These are phyloP conservation scores for Conoideocrella luteorostrata DNA, from an alignment of 2,329 filamentous ascomycete genomes.

Conservation along the genomic window DNA sequence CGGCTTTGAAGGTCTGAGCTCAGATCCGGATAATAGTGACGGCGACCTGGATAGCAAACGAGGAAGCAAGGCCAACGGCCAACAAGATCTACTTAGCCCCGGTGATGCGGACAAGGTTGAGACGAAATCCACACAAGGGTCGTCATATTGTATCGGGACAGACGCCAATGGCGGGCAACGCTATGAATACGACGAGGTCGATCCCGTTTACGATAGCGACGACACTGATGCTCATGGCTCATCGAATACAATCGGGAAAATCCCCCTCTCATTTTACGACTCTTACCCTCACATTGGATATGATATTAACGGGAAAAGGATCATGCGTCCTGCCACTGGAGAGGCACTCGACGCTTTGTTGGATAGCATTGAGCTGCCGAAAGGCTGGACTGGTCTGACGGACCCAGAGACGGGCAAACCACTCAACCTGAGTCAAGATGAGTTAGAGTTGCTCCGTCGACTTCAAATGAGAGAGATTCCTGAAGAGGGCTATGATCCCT, in stretches of 20 bases:
- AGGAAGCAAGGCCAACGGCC: constrained; percentile 28
- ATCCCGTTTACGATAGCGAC: constrained; percentile 93
- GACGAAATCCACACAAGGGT: not conserved
- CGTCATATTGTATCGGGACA: constrained; percentile 45
- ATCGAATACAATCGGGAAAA: constrained; percentile 90
- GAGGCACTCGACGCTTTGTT: constrained; percentile 88
- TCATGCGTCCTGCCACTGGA: constrained; percentile 90
- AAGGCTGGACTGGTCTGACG: constrained; percentile 94
- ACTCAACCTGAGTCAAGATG: constrained; percentile 76
- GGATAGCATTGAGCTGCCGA: constrained; percentile 92
- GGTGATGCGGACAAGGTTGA: not conserved
- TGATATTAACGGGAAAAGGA: constrained; percentile 97
- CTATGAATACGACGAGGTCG: constrained; percentile 90
- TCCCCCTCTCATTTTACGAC: constrained; percentile 92
- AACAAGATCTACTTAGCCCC: not conserved
- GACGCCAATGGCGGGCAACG: constrained; percentile 88
- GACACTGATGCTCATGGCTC: constrained; percentile 77
- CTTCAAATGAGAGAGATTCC: constrained; percentile 85
- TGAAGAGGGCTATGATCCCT: constrained; percentile 85
- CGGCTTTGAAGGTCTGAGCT: constrained; percentile 9
- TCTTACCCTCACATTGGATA: constrained; percentile 98
- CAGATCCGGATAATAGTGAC: constrained; percentile 1
- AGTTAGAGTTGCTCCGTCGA: constrained; percentile 80
- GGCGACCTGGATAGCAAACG: constrained; percentile 14
- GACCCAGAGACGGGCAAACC: constrained; percentile 93